Percentiles rank a stretch among this genome's conserved stretches.
Conservation (phyloP, 192 early-diverging fungal genomes). For the Umbelopsis isabellina region DNA sequence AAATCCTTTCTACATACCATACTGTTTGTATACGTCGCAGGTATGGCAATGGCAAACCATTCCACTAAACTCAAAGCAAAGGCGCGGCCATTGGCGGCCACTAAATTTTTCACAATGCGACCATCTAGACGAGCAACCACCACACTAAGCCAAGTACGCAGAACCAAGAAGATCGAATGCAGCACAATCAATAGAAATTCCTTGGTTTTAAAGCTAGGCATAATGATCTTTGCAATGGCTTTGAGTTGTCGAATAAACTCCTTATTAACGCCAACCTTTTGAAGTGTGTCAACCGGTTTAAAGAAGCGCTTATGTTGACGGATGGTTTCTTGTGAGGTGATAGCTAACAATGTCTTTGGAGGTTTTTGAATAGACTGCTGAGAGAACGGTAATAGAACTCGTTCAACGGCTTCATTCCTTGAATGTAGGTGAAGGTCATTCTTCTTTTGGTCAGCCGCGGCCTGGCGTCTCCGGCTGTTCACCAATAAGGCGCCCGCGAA, state of each 20-base stretch:
- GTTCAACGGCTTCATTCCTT: not conserved
- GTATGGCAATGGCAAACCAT: slow-evolving; percentile 94
- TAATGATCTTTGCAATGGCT: slow-evolving; percentile 79
- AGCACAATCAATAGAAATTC: slow-evolving; percentile 78
- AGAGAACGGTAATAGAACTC: not conserved
- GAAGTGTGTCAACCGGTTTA: slow-evolving; percentile 33
- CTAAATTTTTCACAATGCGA: slow-evolving; percentile 93
- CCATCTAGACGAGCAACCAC: slow-evolving; percentile 93
- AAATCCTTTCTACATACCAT: slow-evolving; percentile 70
- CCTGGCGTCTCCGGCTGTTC: not conserved
- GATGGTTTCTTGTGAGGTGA: slow-evolving; percentile 42
- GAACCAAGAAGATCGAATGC: slow-evolving; percentile 85
- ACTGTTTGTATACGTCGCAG: slow-evolving; percentile 96
- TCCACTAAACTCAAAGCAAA: slow-evolving; percentile 79
- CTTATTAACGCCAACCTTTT: slow-evolving; percentile 63
- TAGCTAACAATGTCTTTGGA: slow-evolving; percentile 18
- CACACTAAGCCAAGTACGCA: slow-evolving; percentile 90
- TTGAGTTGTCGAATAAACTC: slow-evolving; percentile 65
- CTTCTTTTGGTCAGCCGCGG: slow-evolving; percentile 2
- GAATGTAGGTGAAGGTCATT: slow-evolving; percentile 19
- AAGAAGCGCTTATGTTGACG: slow-evolving; percentile 50
- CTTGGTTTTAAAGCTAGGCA: slow-evolving; percentile 80
- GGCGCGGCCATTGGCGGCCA: slow-evolving; percentile 55
- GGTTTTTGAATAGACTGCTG: not conserved
- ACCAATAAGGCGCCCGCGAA: slow-evolving; percentile 19